A percentile compares a stretch with the other conserved stretches of the same genome.
Conservation (phyloP, 2,329 filamentous ascomycete genomes). For the Biscogniauxia mediterranea region DNA sequence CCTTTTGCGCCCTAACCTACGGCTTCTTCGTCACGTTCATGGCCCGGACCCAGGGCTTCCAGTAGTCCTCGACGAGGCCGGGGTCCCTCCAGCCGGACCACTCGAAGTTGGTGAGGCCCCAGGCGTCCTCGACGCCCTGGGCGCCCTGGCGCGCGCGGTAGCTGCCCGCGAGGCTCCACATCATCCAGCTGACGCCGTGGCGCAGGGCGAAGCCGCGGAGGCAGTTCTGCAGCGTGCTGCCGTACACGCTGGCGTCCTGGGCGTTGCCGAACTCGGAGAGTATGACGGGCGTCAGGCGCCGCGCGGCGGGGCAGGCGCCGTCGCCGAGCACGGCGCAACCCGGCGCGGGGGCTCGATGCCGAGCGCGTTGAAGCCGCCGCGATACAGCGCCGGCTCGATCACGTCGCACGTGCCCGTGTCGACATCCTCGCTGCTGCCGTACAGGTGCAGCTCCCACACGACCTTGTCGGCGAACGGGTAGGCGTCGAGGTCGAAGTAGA, state of each 20-base stretch:
- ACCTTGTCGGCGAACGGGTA: constrained; percentile 48
- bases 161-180: constrained; percentile 48
- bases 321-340: constrained; percentile 39
- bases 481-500: constrained; percentile 44
- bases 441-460: constrained; percentile 46
- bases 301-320: constrained; percentile 33
- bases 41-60: constrained; percentile 48
- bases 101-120: constrained; percentile 46
- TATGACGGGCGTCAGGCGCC: constrained; percentile 46
- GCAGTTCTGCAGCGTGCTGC: constrained; percentile 46
- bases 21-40: constrained; percentile 36
- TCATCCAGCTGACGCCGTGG: constrained; percentile 47
- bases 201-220: constrained; percentile 43
- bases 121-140: constrained; percentile 46
- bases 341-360: constrained; percentile 40
- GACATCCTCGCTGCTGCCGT: constrained; percentile 40
- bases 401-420: constrained; percentile 46
- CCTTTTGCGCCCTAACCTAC: no score
- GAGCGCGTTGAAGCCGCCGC: constrained; percentile 49
- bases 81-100: constrained; percentile 47
- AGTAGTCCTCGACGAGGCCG: constrained; percentile 45
- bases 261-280: constrained; percentile 47
- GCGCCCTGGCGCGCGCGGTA: constrained; percentile 45
- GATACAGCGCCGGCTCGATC: constrained; percentile 48
- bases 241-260: constrained; percentile 41